Base-by-base conservation (phyloP, 495 filamentous ascomycete genomes). In the Daldinia decipiens region DNA sequence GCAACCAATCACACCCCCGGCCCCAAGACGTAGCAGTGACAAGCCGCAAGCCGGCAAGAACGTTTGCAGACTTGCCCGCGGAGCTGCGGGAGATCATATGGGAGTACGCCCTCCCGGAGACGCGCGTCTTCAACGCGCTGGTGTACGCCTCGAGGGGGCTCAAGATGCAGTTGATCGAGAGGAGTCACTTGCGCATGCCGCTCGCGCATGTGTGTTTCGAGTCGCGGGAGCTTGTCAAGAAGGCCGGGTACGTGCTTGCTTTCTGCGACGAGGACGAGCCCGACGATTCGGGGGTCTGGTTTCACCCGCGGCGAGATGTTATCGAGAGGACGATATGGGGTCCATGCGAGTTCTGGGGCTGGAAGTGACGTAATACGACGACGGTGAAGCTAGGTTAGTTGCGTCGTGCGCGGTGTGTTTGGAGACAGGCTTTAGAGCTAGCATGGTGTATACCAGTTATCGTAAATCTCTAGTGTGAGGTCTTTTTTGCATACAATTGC, bases 1-100 rank as follows among this genome's bases (percentile, higher is more conserved):
- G 2, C 27, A 15, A 36, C 53, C 31, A 32, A 56, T 12, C 12
- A 34, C 13, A 55, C 17, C 17, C 5, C 56, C 12, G 39, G 26
- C 24, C 36, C 21, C 13, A 43, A n/a, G 55, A 43, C n/a, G 9
- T 21, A 19, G 21, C 13, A 24, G 40, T 5, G 15, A 24, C 24
- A 45, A 54, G 12, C 38, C 50, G 3, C 29, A 62, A 31, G 34
- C 45, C 59, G n/a, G 11, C 21, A 11, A 39, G 67, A 32, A 69
- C 66, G 4, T 76, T 79, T 65, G 45, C 62, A 0, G 70, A 70
- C 55, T 55, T 79, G 8, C 78, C 76, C 5, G 34, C 65, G 1
- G 76, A 80, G 40, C 40, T 78, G 4, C 78, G 78, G 9, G 67
- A 70, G 43, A 76, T 76, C 24, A 76, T 80, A 32, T 80, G 78